phyloP scores from a whole-genome alignment of 140 eudicot species.

The Stevia rebaudiana region DNA sequence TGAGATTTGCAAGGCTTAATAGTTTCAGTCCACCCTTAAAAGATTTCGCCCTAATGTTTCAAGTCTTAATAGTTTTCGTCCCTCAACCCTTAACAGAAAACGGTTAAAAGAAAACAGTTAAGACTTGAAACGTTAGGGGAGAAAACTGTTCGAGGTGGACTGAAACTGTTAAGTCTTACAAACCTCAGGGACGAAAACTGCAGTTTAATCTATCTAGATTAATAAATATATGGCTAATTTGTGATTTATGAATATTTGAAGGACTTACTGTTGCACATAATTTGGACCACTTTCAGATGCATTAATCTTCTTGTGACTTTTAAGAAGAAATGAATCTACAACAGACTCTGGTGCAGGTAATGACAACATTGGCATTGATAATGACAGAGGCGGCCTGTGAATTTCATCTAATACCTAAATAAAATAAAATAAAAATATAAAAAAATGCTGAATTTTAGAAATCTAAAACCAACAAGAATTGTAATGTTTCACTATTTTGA shows the following conservation, averaged over 20 bases:
- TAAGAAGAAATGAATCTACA: constrained; percentile 70
- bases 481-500: neutral
- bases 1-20: no score
- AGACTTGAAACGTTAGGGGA: no score
- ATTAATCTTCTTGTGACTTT: constrained; percentile 44
- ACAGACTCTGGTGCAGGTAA: constrained; percentile 76
- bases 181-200: no score
- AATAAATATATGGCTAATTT: neutral
- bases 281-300: constrained; percentile 36
- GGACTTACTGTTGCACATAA: constrained; percentile 76
- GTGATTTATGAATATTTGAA: neutral
- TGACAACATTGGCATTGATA: constrained; percentile 58
- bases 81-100: no score
- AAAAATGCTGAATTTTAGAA: neutral
- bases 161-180: no score
- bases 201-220: neutral
- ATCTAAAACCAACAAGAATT: neutral
- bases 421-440: neutral
- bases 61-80: no score
- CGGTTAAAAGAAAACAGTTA: no score
- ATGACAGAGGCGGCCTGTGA: constrained; percentile 62
- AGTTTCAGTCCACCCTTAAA: no score
- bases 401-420: constrained; percentile 84
- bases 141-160: no score
- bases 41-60: no score